Evolutionary conservation across 2,329 filamentous ascomycete genomes (phyloP).

Genomic region (Alternaria hordeiaustralica): DNA sequence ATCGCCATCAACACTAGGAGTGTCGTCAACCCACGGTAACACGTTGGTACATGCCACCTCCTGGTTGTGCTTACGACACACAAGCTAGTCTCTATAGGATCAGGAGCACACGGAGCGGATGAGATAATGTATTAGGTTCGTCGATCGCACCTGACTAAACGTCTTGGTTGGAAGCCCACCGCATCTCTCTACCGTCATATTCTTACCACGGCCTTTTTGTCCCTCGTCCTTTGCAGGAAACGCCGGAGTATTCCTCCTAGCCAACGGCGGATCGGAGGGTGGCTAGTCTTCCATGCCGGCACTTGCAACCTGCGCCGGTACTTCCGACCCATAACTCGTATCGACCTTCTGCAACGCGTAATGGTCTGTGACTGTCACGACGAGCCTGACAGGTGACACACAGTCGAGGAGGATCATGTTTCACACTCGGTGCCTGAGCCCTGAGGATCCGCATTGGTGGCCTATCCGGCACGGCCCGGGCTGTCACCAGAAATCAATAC

Average conservation of each 20-base stretch:
- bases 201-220: background rate
- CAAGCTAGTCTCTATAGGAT: background rate
- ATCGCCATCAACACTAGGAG: background rate
- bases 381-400: conserved; percentile 11
- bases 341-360: background rate
- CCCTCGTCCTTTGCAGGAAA: background rate
- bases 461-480: conserved; percentile 34
- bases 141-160: background rate
- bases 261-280: background rate
- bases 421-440: conserved; percentile 9
- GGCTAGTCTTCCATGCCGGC: conserved; percentile 1
- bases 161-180: background rate
- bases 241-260: background rate
- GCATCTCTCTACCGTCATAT: background rate
- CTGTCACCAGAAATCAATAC: conserved; percentile 21
- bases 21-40: background rate
- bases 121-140: conserved; percentile 9
- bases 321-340: background rate
- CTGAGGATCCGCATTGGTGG: conserved; percentile 12
- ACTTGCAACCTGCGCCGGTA: conserved; percentile 6
- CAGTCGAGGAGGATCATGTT: conserved; percentile 11
- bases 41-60: background rate
- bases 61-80: background rate
- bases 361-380: background rate
- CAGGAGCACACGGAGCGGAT: conserved; percentile 1